phyloP scores from a whole-genome alignment of 2,329 filamentous ascomycete species.

The Rugonectria rugulosa region DNA sequence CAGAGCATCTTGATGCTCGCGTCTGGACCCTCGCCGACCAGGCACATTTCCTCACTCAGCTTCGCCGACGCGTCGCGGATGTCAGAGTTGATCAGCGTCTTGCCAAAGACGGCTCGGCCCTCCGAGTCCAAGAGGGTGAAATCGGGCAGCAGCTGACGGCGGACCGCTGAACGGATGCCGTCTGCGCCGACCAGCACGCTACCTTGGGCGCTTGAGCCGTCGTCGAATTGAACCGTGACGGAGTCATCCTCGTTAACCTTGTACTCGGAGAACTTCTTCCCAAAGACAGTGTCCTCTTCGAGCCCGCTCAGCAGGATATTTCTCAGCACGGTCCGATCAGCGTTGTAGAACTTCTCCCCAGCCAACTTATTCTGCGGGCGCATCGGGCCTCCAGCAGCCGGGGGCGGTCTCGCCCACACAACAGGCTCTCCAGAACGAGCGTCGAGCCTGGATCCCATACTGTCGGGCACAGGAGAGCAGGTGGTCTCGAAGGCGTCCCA shows the following conservation, averaged over 20 bases:
- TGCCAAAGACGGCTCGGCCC: slow-evolving; percentile 20
- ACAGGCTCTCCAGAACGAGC: slow-evolving; percentile 3
- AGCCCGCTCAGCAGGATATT: slow-evolving; percentile 26
- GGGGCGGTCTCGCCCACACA: not conserved
- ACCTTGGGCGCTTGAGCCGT: slow-evolving; percentile 17
- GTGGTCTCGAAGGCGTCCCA: slow-evolving; percentile 26
- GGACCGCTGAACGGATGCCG: slow-evolving; percentile 21
- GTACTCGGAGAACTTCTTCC: slow-evolving; percentile 22
- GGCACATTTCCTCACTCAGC: not conserved
- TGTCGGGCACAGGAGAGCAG: slow-evolving; percentile 17
- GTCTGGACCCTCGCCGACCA: slow-evolving; percentile 1
- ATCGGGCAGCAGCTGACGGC: slow-evolving; percentile 24
- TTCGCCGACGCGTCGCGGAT: slow-evolving; percentile 7
- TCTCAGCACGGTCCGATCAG: slow-evolving; percentile 27
- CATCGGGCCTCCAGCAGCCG: not conserved
- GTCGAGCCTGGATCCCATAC: slow-evolving; percentile 7
- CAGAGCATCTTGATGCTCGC: slow-evolving; percentile 6
- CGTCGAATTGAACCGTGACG: slow-evolving; percentile 22
- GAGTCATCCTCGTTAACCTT: slow-evolving; percentile 14
- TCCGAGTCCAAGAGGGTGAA: slow-evolving; percentile 21
- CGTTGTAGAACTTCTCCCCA: slow-evolving; percentile 23
- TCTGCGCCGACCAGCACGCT: slow-evolving; percentile 28
- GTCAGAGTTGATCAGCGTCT: slow-evolving; percentile 20
- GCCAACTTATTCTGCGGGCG: slow-evolving; percentile 7
- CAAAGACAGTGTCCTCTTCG: slow-evolving; percentile 23